These are phyloP conservation scores for Colletotrichum sp. DNA, from an alignment of 2,329 filamentous ascomycete species.

Conservation along the genomic window DNA sequence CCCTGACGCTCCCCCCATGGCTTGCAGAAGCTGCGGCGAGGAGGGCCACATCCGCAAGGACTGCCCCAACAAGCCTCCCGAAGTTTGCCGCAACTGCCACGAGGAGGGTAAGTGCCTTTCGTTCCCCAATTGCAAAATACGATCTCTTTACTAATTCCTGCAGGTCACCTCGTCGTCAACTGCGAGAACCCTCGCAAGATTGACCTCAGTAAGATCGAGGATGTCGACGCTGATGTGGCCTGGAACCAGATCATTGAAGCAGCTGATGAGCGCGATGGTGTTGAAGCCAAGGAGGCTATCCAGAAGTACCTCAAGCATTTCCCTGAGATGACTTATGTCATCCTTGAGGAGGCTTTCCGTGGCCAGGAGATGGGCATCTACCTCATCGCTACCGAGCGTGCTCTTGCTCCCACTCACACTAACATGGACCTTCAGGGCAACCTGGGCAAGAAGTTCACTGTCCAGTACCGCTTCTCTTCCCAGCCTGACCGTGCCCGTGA, in stretches of 20 bases:
- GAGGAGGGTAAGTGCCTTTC: slow-evolving; percentile 53
- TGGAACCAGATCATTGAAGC: slow-evolving; percentile 62
- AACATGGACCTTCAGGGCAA: slow-evolving; percentile 78
- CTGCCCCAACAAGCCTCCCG: slow-evolving; percentile 65
- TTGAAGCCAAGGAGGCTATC: slow-evolving; percentile 65
- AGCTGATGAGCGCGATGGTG: slow-evolving; percentile 59
- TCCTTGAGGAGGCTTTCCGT: slow-evolving; percentile 68
- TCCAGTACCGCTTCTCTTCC: slow-evolving; percentile 65
- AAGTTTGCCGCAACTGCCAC: slow-evolving; percentile 66
- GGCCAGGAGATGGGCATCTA: slow-evolving; percentile 57
- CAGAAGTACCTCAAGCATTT: slow-evolving; percentile 66
- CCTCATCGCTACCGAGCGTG: slow-evolving; percentile 67
- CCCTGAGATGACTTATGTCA: slow-evolving; percentile 61
- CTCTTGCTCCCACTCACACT: slow-evolving; percentile 61
- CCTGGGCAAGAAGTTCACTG: slow-evolving; percentile 66
- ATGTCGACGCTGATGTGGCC: slow-evolving; percentile 57
- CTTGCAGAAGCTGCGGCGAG: slow-evolving; percentile 67
- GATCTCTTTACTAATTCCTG: not conserved
- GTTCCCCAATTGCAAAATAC: not conserved
- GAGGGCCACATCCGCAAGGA: slow-evolving; percentile 62
- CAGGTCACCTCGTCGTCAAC: slow-evolving; percentile 59
- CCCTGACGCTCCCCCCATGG: slow-evolving; percentile 58
- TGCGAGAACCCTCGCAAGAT: slow-evolving; percentile 67
- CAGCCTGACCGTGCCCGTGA: slow-evolving; percentile 65
- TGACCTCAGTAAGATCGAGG: slow-evolving; percentile 54